Conservation (phyloP, 164 flowering plant genomes). For the Chimonanthus salicifolius region DNA sequence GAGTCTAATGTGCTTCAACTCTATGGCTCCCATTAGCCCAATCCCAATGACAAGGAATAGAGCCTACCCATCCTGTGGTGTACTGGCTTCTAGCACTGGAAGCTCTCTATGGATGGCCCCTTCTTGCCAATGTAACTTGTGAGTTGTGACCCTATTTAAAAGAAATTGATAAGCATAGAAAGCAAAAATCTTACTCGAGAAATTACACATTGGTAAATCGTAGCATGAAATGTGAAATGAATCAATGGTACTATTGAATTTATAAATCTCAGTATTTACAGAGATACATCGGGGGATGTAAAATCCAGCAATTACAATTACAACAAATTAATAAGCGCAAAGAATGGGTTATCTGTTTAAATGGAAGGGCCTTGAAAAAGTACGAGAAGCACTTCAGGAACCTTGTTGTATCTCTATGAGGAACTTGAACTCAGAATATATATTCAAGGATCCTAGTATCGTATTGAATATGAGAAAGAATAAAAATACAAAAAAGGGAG, state of each 20-base stretch:
- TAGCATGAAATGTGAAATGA: not conserved
- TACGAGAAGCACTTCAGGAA: not conserved
- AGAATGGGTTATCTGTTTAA: not conserved
- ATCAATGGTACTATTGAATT: too few species aligned
- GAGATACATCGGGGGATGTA: not conserved
- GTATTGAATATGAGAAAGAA: not conserved
- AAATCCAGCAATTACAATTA: not conserved
- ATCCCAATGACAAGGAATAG: too few species aligned
- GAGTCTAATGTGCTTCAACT: too few species aligned
- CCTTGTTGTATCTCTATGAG: not conserved
- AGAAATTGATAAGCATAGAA: not conserved
- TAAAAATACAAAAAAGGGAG: not conserved
- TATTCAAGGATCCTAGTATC: too few species aligned
- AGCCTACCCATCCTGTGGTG: too few species aligned
- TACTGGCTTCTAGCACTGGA: too few species aligned
- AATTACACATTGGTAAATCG: too few species aligned
- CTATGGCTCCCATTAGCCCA: too few species aligned
- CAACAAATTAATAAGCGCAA: not conserved
- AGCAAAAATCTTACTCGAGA: not conserved
- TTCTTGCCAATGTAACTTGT: too few species aligned
- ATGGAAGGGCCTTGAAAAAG: not conserved
- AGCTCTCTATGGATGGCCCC: too few species aligned
- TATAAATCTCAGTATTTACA: not conserved
- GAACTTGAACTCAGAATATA: not conserved
- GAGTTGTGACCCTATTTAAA: too few species aligned